These are phyloP conservation scores for Neospora caninum DNA, from an alignment of 169 alveolate genomes.

Conservation along the genomic window DNA sequence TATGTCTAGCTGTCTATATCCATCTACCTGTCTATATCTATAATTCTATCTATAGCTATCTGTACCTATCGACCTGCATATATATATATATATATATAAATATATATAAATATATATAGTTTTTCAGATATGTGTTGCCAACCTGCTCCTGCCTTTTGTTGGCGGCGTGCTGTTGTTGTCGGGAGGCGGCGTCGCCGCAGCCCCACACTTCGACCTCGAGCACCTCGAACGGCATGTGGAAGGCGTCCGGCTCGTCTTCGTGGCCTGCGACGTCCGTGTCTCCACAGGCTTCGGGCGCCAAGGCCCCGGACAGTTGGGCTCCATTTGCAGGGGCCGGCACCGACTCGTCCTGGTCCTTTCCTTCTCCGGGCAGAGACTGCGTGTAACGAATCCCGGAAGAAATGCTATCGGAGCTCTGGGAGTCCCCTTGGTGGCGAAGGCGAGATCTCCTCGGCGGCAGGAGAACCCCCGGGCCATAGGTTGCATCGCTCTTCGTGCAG, in stretches of 20 bases:
- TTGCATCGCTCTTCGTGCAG: conserved; percentile 67
- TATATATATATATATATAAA: too few species aligned
- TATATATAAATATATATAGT: too few species aligned
- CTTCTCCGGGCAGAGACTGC: not conserved
- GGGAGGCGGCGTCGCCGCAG: conserved; percentile 58
- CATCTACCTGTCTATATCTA: too few species aligned
- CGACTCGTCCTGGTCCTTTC: not conserved
- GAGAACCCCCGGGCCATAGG: conserved; percentile 65
- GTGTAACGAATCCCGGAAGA: not conserved
- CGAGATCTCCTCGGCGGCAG: not conserved
- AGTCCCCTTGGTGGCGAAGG: not conserved
- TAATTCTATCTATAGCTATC: too few species aligned
- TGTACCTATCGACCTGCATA: too few species aligned
- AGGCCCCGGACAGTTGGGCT: not conserved
- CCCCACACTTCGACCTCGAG: conserved; percentile 70
- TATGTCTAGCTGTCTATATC: too few species aligned
- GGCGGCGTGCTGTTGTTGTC: conserved; percentile 62
- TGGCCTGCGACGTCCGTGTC: not conserved
- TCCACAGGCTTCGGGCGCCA: not conserved
- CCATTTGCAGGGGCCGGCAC: not conserved
- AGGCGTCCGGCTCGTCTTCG: conserved; percentile 37
- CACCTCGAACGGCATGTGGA: conserved; percentile 51
- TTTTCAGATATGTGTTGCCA: too few species aligned
- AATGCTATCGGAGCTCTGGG: not conserved
- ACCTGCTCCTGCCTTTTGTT: conserved; percentile 58